Evolutionary conservation across 345 rosid genomes (phyloP), one percentile per base, ranked within the genome.

Genomic region (Salix exigua): DNA sequence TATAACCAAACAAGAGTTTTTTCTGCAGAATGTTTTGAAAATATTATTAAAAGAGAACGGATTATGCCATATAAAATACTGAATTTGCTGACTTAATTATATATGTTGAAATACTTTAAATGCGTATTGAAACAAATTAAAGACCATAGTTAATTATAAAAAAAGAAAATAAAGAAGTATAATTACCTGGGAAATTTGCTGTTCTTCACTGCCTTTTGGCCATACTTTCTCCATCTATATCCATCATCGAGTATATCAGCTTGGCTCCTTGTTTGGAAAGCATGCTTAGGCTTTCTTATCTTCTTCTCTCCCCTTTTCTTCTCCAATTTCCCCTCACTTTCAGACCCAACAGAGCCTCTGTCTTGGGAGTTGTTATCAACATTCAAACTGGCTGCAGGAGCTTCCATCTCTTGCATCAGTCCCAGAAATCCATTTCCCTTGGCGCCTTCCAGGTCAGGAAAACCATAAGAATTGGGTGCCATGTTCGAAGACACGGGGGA

Each of bases 211-310:
- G 94, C 94, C 46, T 91, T 93, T 74, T 91, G 97, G 7, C 98
- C 97, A 79, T 93, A 93, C 72, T 93, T 93, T 77, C 98, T 88
- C 97, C 98, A 93, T 76, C 98, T 82, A 82, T 91, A 93, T 19
- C 98, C 98, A 88, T 93, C 98, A 77, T 93, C 98, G 42, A 93
- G 94, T 23, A 93, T 87, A 87, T 93, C 98, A 38, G 91, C 98
- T 74, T 88, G 94, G 80, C 97, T 93, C 71, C 98, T 87, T 26
- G 98, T 91, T 75, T 93, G 92, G 79, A 93, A 93, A 81, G 97
- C 97, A 77, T 70, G 89, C 82, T 82, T 90, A 17, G 86, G 86
- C 75, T 89, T 91, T 75, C 80, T 85, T 10, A 79, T 72, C 86
- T 91, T 91, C 82, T 87, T 91, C 48, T 77, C 83, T n/a, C 73